A percentile compares a stretch with the other conserved stretches of the same genome.
These are phyloP conservation scores for Brasilioporus rufonigricans DNA, from an alignment of 768 basidiomycete species.

Conservation along the genomic window DNA sequence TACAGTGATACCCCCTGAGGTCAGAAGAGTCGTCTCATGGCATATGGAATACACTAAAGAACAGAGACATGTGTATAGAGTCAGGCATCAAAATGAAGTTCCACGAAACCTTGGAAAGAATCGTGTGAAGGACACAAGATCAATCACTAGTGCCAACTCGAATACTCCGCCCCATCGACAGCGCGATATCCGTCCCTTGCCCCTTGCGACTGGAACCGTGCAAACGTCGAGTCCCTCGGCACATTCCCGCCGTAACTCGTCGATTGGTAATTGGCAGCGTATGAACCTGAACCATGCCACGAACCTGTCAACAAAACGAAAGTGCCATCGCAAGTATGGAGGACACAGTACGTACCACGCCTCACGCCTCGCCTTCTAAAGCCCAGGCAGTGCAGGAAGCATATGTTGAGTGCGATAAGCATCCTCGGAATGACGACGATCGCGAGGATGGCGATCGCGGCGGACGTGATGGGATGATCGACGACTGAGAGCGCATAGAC, in stretches of 20 bases:
- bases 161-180: too few species aligned
- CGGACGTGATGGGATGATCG: not conserved
- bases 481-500: not conserved
- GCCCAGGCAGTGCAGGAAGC: not conserved
- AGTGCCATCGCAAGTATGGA: not conserved
- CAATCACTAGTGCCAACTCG: too few species aligned
- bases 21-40: too few species aligned
- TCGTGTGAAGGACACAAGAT: too few species aligned
- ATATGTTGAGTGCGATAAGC: not conserved
- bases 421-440: not conserved
- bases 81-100: too few species aligned
- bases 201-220: conserved; percentile 8
- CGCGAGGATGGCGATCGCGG: not conserved
- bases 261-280: conserved; percentile 19
- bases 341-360: conserved; percentile 9
- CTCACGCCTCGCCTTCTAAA: not conserved
- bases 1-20: too few species aligned
- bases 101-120: too few species aligned
- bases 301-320: not conserved
- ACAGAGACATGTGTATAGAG: too few species aligned
- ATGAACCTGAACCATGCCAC: conserved; percentile 8
- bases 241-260: conserved; percentile 19
- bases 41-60: too few species aligned
- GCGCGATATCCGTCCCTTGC: too few species aligned
- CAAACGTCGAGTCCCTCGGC: conserved; percentile 7